Conservation (phyloP, 495 filamentous ascomycete genomes). For the Talaromyces borbonicus region DNA sequence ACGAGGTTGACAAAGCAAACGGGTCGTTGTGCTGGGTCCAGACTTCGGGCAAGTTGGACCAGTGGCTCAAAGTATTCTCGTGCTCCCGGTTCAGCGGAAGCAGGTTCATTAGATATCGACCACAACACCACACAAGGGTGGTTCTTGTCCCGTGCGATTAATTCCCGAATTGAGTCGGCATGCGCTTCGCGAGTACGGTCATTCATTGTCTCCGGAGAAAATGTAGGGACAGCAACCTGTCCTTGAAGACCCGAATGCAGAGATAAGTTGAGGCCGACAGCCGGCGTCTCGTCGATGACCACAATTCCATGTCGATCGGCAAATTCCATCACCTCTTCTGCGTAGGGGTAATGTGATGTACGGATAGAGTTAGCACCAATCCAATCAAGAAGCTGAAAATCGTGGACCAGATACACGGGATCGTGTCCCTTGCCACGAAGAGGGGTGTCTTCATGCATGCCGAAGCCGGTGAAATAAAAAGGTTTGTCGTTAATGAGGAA, state of each 20-base stretch:
- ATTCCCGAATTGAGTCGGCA: not conserved
- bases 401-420: slow-evolving; percentile 13
- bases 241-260: not conserved
- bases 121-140: not conserved
- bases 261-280: not conserved
- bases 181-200: not conserved
- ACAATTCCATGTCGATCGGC: not conserved
- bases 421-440: not conserved
- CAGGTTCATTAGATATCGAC: not conserved
- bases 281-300: not conserved
- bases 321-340: slow-evolving; percentile 17
- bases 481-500: not conserved
- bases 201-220: not conserved
- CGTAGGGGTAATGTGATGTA: slow-evolving; percentile 17
- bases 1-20: not conserved
- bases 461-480: not conserved
- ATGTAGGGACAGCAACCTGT: not conserved
- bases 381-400: slow-evolving; percentile 15
- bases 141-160: not conserved
- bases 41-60: not conserved
- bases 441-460: not conserved
- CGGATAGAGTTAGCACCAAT: slow-evolving; percentile 18
- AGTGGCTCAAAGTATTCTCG: not conserved
- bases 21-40: not conserved
- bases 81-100: not conserved